Evolutionary conservation across 371 early-diverging fungal genomes (phyloP).

Genomic region (Mortierella polycephala): DNA sequence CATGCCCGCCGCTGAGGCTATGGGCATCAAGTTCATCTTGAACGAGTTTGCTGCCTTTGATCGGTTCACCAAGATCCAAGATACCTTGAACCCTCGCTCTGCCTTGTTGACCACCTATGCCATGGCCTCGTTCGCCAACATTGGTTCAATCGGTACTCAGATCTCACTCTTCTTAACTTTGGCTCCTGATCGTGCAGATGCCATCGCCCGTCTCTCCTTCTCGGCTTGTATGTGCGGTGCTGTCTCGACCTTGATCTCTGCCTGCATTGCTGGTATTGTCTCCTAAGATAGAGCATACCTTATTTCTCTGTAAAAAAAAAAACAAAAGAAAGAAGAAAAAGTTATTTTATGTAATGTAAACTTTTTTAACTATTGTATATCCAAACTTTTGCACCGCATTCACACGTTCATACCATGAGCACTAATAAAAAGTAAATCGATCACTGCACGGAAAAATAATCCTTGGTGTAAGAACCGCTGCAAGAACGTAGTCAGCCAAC

Average conservation of each 20-base stretch:
- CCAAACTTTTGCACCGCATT: no score
- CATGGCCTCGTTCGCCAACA: constrained; percentile 92
- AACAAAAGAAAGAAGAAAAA: not conserved
- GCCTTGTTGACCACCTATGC: constrained; percentile 76
- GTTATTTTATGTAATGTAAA: not conserved
- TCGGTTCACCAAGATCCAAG: constrained; percentile 55
- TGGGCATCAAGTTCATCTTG: constrained; percentile 89
- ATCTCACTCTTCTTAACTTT: constrained; percentile 83
- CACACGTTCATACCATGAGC: not conserved
- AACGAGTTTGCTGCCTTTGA: constrained; percentile 93
- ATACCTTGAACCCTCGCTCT: constrained; percentile 58
- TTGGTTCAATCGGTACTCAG: constrained; percentile 90
- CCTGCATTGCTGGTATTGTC: constrained; percentile 86
- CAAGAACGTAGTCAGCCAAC: no score
- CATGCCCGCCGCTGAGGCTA: constrained; percentile 73
- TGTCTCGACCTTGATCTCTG: constrained; percentile 84
- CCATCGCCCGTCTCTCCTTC: constrained; percentile 79
- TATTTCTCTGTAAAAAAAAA: not conserved
- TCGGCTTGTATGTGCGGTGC: constrained; percentile 88
- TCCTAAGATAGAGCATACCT: constrained; percentile 52
- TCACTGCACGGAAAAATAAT: not conserved
- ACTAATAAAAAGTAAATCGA: not conserved
- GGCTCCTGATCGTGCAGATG: constrained; percentile 82
- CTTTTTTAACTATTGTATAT: no score
- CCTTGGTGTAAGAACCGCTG: no score